A percentile compares a stretch with the other conserved stretches of the same genome.
Evolutionary conservation across 495 filamentous ascomycete species (phyloP).

Genomic region (Penicillium diatomitis): DNA sequence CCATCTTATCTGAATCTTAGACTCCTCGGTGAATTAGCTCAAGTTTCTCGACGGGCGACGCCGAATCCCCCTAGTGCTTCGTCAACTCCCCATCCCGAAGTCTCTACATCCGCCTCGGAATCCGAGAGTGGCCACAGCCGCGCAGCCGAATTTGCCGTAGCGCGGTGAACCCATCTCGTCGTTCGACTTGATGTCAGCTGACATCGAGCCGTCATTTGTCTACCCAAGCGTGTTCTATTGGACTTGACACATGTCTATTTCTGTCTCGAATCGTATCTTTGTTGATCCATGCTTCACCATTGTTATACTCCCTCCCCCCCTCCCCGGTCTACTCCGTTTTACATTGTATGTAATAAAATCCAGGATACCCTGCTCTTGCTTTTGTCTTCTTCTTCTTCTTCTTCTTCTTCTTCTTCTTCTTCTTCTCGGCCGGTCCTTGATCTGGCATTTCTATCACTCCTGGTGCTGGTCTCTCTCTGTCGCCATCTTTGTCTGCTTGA

Average conservation of each 20-base stretch:
- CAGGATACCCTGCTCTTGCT: conserved; percentile 32
- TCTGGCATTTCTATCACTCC: no score
- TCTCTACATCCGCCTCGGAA: conserved; percentile 8
- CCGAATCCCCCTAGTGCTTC: conserved; percentile 26
- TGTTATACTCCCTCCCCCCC: conserved; percentile 7
- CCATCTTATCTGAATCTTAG: conserved; percentile 7
- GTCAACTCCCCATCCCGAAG: conserved; percentile 25
- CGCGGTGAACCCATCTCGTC: conserved; percentile 2
- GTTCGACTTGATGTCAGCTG: neutral
- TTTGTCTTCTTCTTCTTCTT: neutral
- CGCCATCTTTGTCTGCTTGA: neutral
- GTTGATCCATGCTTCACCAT: conserved; percentile 17
- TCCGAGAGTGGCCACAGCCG: conserved; percentile 13
- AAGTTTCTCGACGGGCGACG: conserved; percentile 28
- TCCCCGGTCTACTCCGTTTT: conserved; percentile 4
- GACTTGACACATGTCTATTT: neutral
- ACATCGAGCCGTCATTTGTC: no score
- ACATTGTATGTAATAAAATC: conserved; percentile 33
- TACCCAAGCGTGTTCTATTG: neutral
- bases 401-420: no score
- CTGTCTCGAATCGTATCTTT: conserved; percentile 1
- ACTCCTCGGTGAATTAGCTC: conserved; percentile 34
- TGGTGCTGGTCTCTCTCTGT: no score
- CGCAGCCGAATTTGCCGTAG: conserved; percentile 4
- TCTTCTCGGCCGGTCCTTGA: no score